Evolutionary conservation across 148 eudicot species (phyloP).

Genomic region (Rhododendron williamsianum): DNA sequence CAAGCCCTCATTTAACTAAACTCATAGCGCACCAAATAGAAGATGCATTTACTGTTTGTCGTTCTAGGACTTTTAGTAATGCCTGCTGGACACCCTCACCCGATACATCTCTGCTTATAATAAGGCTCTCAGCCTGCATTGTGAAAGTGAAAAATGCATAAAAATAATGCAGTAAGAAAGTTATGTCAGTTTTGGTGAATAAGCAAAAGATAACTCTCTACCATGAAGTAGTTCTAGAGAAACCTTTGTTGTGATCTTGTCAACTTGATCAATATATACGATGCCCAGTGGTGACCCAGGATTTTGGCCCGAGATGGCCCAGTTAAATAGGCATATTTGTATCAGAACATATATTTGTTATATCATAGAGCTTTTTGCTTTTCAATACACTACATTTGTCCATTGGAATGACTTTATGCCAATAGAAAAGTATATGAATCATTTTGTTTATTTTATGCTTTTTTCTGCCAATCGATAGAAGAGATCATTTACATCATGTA

Average conservation of each 20-base stretch:
- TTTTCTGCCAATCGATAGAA: too few species aligned
- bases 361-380: too few species aligned
- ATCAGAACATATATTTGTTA: too few species aligned
- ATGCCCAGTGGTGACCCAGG: too few species aligned
- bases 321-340: too few species aligned
- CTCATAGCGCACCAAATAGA: background rate
- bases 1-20: background rate
- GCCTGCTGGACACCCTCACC: too few species aligned
- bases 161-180: background rate
- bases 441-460: too few species aligned
- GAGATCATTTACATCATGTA: too few species aligned
- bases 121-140: slow-evolving; percentile 70
- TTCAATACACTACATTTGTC: too few species aligned
- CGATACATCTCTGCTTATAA: too few species aligned
- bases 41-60: slow-evolving; percentile 68
- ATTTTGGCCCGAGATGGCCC: slow-evolving; percentile 21
- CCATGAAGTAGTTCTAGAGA: background rate
- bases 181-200: background rate
- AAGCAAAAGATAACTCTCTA: background rate
- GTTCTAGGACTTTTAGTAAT: slow-evolving; percentile 72
- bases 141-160: slow-evolving; percentile 3
- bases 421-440: too few species aligned
- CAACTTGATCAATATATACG: slow-evolving; percentile 92
- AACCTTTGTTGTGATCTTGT: slow-evolving; percentile 97
- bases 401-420: too few species aligned